phyloP scores from a whole-genome alignment of 2,329 filamentous ascomycete genomes.

The Xylariaceae sp. region DNA sequence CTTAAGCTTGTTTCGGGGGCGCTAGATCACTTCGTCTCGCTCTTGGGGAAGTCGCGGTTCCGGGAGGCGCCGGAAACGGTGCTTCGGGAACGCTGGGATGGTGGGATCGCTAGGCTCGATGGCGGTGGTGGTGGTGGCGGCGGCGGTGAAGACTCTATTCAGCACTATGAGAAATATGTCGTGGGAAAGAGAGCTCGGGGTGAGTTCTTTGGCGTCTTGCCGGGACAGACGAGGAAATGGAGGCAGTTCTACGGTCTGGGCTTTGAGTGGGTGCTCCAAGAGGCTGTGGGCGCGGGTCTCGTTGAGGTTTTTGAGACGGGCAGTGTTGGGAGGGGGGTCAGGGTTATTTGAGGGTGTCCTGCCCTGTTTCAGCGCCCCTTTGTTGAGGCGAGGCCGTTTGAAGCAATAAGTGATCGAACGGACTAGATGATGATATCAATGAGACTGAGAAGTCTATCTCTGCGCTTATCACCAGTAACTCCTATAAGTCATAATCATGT shows the following conservation, averaged over 20 bases:
- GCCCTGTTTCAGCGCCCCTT: no score
- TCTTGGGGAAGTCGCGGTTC: slow-evolving; percentile 57
- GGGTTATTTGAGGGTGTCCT: slow-evolving; percentile 41
- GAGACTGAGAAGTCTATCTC: no score
- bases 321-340: slow-evolving; percentile 65
- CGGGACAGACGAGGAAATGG: slow-evolving; percentile 65
- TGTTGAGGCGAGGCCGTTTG: no score
- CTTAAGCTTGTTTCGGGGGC: slow-evolving; percentile 61
- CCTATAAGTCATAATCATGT: no score
- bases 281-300: slow-evolving; percentile 65
- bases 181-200: slow-evolving; percentile 47
- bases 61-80: slow-evolving; percentile 60
- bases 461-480: no score
- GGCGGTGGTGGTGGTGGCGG: slow-evolving; percentile 67
- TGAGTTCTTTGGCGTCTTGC: slow-evolving; percentile 53
- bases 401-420: no score
- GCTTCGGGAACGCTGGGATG: slow-evolving; percentile 68
- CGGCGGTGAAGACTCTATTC: slow-evolving; percentile 41
- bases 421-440: no score
- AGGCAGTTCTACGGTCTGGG: slow-evolving; percentile 63
- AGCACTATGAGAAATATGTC: slow-evolving; percentile 36
- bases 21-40: slow-evolving; percentile 56
- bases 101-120: slow-evolving; percentile 61
- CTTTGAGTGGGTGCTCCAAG: slow-evolving; percentile 68
- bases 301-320: slow-evolving; percentile 73